Percentiles rank a stretch among this genome's conserved stretches.
These are phyloP conservation scores for Pleurotus tuoliensis DNA, from an alignment of 768 basidiomycete genomes.

Conservation along the genomic window DNA sequence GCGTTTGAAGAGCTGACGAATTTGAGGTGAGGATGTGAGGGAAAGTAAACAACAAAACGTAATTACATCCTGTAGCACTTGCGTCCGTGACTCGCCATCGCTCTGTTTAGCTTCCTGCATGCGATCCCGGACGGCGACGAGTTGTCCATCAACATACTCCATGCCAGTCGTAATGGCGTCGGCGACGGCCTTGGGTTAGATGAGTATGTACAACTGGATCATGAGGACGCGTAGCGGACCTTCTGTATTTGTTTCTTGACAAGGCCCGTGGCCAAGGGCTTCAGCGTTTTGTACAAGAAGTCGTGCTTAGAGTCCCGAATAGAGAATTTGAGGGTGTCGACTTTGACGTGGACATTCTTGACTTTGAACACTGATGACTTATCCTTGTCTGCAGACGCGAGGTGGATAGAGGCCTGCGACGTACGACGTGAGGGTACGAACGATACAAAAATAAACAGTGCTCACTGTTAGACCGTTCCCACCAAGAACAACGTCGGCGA, in stretches of 20 bases:
- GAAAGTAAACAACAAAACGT: background rate
- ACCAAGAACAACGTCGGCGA: constrained; percentile 83
- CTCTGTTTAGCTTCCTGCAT: constrained; percentile 56
- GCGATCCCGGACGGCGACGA: constrained; percentile 80
- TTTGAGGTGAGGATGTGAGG: constrained; percentile 4
- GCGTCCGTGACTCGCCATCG: constrained; percentile 29
- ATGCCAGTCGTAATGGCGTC: constrained; percentile 76
- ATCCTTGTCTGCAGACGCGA: constrained; percentile 62
- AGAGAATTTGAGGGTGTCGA: constrained; percentile 84
- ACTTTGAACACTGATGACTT: constrained; percentile 70
- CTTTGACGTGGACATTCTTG: constrained; percentile 68
- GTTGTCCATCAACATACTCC: constrained; percentile 86
- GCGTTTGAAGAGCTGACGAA: constrained; percentile 49
- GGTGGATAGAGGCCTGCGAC: constrained; percentile 49
- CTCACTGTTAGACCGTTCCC: constrained; percentile 73
- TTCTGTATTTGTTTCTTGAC: constrained; percentile 72
- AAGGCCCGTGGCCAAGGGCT: constrained; percentile 72
- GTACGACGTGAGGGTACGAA: too few species aligned
- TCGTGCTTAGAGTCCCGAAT: constrained; percentile 93
- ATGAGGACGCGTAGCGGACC: background rate
- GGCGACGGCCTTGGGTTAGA: constrained; percentile 29
- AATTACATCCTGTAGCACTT: constrained; percentile 60
- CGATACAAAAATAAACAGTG: too few species aligned
- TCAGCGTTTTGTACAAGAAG: constrained; percentile 79
- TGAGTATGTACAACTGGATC: too few species aligned